Conservation (phyloP, 2,329 filamentous ascomycete genomes). For the Camillea tinctor region DNA sequence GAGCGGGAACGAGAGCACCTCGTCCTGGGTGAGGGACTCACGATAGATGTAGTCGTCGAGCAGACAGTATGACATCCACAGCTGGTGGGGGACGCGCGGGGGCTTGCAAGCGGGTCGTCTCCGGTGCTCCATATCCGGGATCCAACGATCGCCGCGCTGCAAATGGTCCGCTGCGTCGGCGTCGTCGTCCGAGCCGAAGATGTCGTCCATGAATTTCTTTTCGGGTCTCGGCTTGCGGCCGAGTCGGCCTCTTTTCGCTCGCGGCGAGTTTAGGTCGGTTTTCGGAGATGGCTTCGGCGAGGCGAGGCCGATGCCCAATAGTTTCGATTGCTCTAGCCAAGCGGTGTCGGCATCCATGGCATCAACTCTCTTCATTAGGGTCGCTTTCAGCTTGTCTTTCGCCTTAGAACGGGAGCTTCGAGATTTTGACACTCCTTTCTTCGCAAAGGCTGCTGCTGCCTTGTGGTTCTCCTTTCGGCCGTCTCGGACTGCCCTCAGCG, state of each 20-base stretch:
- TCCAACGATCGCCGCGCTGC: conserved; percentile 3
- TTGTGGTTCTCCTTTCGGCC: neutral
- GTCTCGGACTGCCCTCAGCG: neutral
- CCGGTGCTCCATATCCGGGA: neutral
- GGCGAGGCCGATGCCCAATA: neutral
- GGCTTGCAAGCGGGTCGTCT: conserved; percentile 4
- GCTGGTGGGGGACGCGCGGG: conserved; percentile 5
- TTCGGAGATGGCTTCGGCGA: neutral
- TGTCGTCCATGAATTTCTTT: neutral
- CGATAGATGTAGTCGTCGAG: conserved; percentile 21
- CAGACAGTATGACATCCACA: conserved; percentile 21
- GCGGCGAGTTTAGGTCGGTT: neutral
- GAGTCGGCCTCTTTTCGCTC: neutral
- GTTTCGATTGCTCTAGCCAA: neutral
- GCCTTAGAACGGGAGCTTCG: neutral
- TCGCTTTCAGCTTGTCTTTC: neutral
- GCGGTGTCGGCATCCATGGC: neutral
- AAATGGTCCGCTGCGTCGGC: neutral
- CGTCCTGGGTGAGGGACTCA: conserved; percentile 11
- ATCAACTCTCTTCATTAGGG: neutral
- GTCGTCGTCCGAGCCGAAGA: neutral
- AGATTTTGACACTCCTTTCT: neutral
- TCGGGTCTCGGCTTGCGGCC: neutral
- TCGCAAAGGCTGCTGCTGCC: neutral
- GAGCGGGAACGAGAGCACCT: conserved; percentile 13